These are phyloP conservation scores for Candida sonorensis DNA, from an alignment of 805 yeast species.

Conservation along the genomic window DNA sequence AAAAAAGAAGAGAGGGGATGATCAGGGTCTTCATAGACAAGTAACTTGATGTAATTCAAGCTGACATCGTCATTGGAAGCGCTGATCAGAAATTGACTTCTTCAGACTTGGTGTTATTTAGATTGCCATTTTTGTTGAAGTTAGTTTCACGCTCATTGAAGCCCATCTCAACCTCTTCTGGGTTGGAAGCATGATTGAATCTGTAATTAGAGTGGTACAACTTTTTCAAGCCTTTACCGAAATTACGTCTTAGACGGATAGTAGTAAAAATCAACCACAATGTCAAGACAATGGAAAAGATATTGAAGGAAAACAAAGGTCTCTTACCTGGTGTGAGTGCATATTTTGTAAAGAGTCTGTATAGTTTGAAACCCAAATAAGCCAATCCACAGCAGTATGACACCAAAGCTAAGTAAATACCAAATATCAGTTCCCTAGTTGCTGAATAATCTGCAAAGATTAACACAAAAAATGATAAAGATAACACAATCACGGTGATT, in stretches of 20 bases:
- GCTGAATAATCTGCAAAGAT: slow-evolving; percentile 33
- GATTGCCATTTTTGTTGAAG: too few species aligned
- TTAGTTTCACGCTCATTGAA: too few species aligned
- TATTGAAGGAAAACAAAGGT: slow-evolving; percentile 35
- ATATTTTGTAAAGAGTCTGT: slow-evolving; percentile 26
- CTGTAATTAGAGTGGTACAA: slow-evolving; percentile 7
- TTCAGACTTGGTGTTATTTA: too few species aligned
- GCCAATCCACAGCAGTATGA: slow-evolving; percentile 30
- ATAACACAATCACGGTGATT: slow-evolving; percentile 28
- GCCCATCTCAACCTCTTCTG: too few species aligned
- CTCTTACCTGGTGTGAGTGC: slow-evolving; percentile 35
- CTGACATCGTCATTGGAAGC: too few species aligned
- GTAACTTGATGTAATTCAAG: too few species aligned
- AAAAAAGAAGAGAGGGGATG: too few species aligned
- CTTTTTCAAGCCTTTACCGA: slow-evolving; percentile 11
- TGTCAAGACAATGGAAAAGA: slow-evolving; percentile 29
- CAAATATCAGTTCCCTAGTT: slow-evolving; percentile 23
- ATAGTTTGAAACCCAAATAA: slow-evolving; percentile 34
- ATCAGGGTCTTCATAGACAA: too few species aligned
- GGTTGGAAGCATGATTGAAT: too few species aligned
- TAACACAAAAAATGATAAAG: slow-evolving; percentile 26
- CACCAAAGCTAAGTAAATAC: slow-evolving; percentile 18
- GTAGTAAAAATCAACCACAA: slow-evolving; percentile 20
- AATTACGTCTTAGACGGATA: slow-evolving; percentile 5
- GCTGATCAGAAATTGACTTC: too few species aligned